Conservation (phyloP, 495 filamentous ascomycete species). For the Haplographium delicatum region DNA sequence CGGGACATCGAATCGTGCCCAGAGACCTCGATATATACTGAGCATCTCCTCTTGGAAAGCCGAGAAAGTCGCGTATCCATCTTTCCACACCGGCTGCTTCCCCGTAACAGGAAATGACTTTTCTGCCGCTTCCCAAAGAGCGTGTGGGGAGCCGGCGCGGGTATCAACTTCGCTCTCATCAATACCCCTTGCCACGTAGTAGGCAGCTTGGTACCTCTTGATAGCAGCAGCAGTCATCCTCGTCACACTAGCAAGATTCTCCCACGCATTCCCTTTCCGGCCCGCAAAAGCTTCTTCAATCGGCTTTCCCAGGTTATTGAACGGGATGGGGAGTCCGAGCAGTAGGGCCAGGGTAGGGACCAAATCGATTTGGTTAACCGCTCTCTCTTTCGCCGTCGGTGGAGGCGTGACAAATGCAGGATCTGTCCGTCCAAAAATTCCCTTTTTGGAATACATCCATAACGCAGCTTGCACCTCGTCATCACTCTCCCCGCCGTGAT, state of each 20-base stretch:
- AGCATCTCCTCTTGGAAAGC: constrained; percentile 75
- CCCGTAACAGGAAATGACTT: constrained; percentile 32
- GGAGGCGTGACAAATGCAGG: constrained; percentile 59
- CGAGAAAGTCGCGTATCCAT: constrained; percentile 56
- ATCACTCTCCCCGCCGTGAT: constrained; percentile 94
- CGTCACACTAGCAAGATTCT: constrained; percentile 68
- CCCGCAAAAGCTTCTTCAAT: constrained; percentile 93
- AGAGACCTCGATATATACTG: constrained; percentile 73
- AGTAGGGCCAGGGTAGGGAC: constrained; percentile 87
- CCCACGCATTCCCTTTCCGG: constrained; percentile 57
- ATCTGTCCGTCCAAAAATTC: constrained; percentile 72
- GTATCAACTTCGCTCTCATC: constrained; percentile 50
- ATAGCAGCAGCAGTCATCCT: constrained; percentile 80
- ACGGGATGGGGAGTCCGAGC: constrained; percentile 88
- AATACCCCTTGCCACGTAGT: constrained; percentile 53
- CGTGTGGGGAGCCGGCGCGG: constrained; percentile 49
- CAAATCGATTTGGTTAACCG: constrained; percentile 91
- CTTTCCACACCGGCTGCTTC: constrained; percentile 28
- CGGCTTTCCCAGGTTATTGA: constrained; percentile 92
- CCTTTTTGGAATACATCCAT: constrained; percentile 95
- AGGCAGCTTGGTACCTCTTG: constrained; percentile 71
- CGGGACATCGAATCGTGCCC: constrained; percentile 83
- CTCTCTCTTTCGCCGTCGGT: constrained; percentile 66
- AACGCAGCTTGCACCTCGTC: constrained; percentile 91
- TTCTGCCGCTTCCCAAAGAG: constrained; percentile 51